phyloP scores from a whole-genome alignment of 2,329 filamentous ascomycete genomes.

The Calonectria leucothoes region DNA sequence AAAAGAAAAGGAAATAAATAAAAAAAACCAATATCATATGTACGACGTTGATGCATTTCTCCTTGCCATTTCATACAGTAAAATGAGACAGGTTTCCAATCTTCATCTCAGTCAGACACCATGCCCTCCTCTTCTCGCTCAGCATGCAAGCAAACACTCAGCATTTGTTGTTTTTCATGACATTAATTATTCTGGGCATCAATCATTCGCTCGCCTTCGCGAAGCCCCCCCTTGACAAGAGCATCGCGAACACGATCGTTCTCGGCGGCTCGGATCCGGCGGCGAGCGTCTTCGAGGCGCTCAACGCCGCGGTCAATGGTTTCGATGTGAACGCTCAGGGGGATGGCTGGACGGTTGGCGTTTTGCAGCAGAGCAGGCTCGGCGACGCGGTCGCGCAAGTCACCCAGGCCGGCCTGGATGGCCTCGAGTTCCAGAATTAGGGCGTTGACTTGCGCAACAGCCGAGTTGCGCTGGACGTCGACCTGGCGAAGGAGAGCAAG shows the following conservation, averaged over 20 bases:
- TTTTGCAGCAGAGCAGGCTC: slow-evolving; percentile 70
- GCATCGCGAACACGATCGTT: slow-evolving; percentile 67
- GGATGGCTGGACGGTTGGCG: slow-evolving; percentile 54
- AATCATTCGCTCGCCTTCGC: slow-evolving; percentile 55
- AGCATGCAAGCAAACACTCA: neutral
- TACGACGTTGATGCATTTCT: neutral
- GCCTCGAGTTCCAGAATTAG: slow-evolving; percentile 79
- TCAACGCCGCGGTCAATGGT: slow-evolving; percentile 80
- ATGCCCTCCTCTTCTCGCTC: slow-evolving; percentile 8
- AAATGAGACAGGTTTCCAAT: neutral
- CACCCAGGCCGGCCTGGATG: slow-evolving; percentile 77
- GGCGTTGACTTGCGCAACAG: slow-evolving; percentile 74
- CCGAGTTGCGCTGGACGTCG: slow-evolving; percentile 72
- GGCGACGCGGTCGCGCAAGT: slow-evolving; percentile 77
- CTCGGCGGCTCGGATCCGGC: slow-evolving; percentile 68
- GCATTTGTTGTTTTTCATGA: too few species aligned
- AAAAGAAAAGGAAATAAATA: too few species aligned
- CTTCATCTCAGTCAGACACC: neutral
- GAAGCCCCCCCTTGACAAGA: slow-evolving; percentile 57
- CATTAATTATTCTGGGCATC: slow-evolving; percentile 43
- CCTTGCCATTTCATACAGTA: neutral
- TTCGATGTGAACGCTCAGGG: slow-evolving; percentile 80
- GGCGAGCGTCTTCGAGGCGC: slow-evolving; percentile 73
- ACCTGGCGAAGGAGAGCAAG: slow-evolving; percentile 74
- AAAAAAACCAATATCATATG: slow-evolving; percentile 11